Base-by-base conservation (phyloP, 1,139 yeast genomes). In the Arxiozyma slooffiae region DNA sequence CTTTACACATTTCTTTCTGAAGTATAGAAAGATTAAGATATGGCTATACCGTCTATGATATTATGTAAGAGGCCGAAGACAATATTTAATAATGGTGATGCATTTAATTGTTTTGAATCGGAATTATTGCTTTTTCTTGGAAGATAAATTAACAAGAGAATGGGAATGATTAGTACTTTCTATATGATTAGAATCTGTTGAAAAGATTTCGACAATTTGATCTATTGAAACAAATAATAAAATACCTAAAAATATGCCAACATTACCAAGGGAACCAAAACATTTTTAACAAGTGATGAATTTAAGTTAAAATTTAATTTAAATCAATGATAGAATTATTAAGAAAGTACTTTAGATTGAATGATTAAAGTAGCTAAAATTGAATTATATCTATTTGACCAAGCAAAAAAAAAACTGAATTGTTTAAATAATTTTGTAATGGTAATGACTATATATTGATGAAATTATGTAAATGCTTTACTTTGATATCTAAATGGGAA, bases 1-100 rank as follows among this genome's bases (percentile, higher is more conserved):
- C 74, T 22, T 81, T 77, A 1, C 89, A 89, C 17, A 77, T 79
- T 46, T 67, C 68, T 50, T 74, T 72, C n/a, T 49, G 81, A 72
- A 46, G 75, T 74, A 64, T 79, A 79, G 62, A 82, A 82, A 8
- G 87, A 76, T 0, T 87, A 77, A 2, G 86, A 76, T 48, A 82
- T 73, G 2, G 88, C 85, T 9, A 82, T 64, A 0, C 89, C 89
- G 60, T 83, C 89, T 1, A 87, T 80, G 53, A 81, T 72, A 62
- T 82, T 82, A 63, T 82, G 90, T 2, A 81, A 70, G 55, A 82
- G 78, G 55, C 82, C 87, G 0, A 87, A 81, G 50, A 81, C 73
- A 56, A 82, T 66, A 57, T 80, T 82, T 52, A 82, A 66, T 58
- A 80, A 77, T 3, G 85, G 82, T n/a, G 82, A 75, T 1, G 74